These are phyloP conservation scores for Ophiosphaerella narmari DNA, from an alignment of 2,329 filamentous ascomycete genomes.

Conservation along the genomic window DNA sequence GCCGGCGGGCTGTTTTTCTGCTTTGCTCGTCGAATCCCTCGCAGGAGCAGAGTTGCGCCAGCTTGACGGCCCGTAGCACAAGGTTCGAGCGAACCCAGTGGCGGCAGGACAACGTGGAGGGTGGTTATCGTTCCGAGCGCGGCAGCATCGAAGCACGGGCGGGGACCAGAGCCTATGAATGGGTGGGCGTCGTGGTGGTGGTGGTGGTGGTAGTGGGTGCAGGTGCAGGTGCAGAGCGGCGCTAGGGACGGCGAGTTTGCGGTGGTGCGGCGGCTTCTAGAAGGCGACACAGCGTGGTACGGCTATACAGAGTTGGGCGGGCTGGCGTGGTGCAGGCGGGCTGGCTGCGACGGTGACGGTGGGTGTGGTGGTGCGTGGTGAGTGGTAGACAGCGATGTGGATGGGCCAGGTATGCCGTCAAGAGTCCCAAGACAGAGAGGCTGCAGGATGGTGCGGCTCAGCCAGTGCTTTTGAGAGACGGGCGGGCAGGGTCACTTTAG, in stretches of 20 bases:
- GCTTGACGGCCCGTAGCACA: constrained; percentile 41
- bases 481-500: constrained; percentile 14
- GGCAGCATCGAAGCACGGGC: constrained; percentile 35
- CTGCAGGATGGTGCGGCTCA: constrained; percentile 38
- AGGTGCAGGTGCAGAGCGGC: no score
- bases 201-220: no score
- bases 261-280: constrained; percentile 35
- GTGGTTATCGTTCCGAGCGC: constrained; percentile 22
- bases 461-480: constrained; percentile 43
- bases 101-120: constrained; percentile 25
- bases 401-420: constrained; percentile 18
- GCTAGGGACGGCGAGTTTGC: constrained; percentile 17
- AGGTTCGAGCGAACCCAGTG: constrained; percentile 43
- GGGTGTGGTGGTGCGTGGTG: constrained; percentile 1
- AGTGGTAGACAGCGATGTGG: constrained; percentile 22
- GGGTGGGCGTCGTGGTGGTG: constrained; percentile 2
- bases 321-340: constrained; percentile 6
- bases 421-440: constrained; percentile 22
- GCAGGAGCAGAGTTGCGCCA: constrained; percentile 46
- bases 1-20: constrained; percentile 38
- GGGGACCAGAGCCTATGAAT: constrained; percentile 5
- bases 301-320: constrained; percentile 5
- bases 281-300: constrained; percentile 32
- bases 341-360: constrained; percentile 3
- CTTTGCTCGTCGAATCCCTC: constrained; percentile 39